These are phyloP conservation scores for Peronospora destructor DNA, from an alignment of 352 stramenopile genomes.

Conservation along the genomic window DNA sequence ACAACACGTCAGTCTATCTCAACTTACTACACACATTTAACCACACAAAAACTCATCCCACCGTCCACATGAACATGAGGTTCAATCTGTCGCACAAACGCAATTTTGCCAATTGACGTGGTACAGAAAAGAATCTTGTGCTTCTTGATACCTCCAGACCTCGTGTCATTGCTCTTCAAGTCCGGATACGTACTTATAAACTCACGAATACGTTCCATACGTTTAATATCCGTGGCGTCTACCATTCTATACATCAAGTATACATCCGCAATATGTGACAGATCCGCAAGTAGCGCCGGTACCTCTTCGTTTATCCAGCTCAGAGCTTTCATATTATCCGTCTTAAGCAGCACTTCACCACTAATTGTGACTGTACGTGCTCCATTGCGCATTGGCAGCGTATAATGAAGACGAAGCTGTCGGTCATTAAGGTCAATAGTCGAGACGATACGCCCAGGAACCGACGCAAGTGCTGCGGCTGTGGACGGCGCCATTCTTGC, in stretches of 20 bases:
- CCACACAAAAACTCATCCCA: constrained; percentile 9
- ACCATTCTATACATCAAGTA: constrained; percentile 53
- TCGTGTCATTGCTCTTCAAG: constrained; percentile 22
- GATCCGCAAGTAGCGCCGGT: constrained; percentile 43
- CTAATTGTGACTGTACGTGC: constrained; percentile 65
- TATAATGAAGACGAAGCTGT: constrained; percentile 50
- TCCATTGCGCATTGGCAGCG: constrained; percentile 55
- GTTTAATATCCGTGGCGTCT: constrained; percentile 23
- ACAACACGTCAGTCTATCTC: constrained; percentile 3
- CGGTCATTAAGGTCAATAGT: constrained; percentile 40
- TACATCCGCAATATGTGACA: constrained; percentile 56
- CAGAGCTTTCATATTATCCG: constrained; percentile 17
- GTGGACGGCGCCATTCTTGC: constrained; percentile 17
- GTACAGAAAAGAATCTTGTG: constrained; percentile 84
- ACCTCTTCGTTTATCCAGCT: constrained; percentile 45
- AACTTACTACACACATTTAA: background rate
- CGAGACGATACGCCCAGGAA: constrained; percentile 18
- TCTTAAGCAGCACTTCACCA: constrained; percentile 42
- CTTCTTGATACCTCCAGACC: constrained; percentile 29
- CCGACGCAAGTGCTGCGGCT: constrained; percentile 7
- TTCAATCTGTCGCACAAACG: constrained; percentile 84
- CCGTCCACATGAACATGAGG: constrained; percentile 78
- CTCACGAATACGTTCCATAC: constrained; percentile 39
- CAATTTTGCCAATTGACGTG: constrained; percentile 66
- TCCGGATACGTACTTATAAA: constrained; percentile 35